These are phyloP conservation scores for Botrytis pseudocinerea DNA, from an alignment of 2,329 filamentous ascomycete genomes.

Conservation along the genomic window DNA sequence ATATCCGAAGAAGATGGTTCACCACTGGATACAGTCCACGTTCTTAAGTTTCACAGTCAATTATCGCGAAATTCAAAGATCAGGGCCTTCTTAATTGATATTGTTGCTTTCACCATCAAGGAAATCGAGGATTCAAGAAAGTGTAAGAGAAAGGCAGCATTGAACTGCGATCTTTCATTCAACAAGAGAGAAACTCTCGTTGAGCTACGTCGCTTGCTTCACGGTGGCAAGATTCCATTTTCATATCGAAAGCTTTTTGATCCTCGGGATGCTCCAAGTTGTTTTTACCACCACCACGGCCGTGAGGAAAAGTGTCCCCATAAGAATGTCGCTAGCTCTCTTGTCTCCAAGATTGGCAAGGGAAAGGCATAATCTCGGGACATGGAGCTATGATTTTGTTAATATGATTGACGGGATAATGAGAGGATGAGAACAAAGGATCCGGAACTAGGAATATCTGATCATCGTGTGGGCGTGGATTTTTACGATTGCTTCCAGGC, in stretches of 20 bases:
- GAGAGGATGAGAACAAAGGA: not conserved
- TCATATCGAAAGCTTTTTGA: not conserved
- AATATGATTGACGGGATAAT: not conserved
- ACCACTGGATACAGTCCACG: not conserved
- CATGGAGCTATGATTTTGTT: not conserved
- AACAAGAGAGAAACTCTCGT: not conserved
- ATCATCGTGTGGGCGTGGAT: not conserved
- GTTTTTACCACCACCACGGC: not conserved
- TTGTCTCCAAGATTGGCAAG: accelerated
- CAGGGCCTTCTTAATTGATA: not conserved
- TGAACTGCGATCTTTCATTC: not conserved
- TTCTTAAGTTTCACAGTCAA: not conserved
- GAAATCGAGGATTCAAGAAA: not conserved
- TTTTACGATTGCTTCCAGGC: not conserved
- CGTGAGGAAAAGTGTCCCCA: not conserved
- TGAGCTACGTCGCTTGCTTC: not conserved
- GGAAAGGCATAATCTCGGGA: not conserved
- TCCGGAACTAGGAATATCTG: not conserved
- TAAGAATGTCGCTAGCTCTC: accelerated
- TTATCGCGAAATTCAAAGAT: not conserved
- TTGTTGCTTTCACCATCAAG: not conserved
- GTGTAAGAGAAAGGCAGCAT: not conserved
- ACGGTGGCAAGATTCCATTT: not conserved
- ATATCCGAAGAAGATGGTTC: not conserved
- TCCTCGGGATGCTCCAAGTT: not conserved